These are phyloP conservation scores for Aegilops bicornis DNA, from an alignment of 176 grass and related monocot species.

Conservation along the genomic window DNA sequence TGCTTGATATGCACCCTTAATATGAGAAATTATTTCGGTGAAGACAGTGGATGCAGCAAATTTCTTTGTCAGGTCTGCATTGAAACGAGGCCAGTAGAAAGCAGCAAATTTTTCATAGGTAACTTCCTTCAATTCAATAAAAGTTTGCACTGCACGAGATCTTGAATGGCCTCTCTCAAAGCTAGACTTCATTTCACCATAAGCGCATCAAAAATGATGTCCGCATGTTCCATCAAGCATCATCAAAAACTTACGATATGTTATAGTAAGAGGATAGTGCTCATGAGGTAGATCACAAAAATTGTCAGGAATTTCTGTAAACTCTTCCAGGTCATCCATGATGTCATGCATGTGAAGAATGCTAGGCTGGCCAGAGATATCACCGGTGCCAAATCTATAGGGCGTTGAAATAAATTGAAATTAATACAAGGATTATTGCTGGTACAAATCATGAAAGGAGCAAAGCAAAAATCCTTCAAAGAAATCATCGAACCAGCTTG, in stretches of 20 bases:
- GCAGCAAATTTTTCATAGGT: conserved; percentile 69
- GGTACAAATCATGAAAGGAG: not conserved
- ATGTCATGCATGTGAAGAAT: conserved; percentile 65
- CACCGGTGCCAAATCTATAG: conserved; percentile 55
- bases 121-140: conserved; percentile 78
- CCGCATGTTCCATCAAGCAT: conserved; percentile 81
- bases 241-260: conserved; percentile 73
- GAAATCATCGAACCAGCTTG: not conserved
- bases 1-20: conserved; percentile 51
- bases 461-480: not conserved
- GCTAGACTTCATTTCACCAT: conserved; percentile 35
- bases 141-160: conserved; percentile 50
- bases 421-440: not conserved
- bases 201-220: conserved; percentile 69
- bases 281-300: not conserved
- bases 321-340: conserved; percentile 48
- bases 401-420: conserved; percentile 13
- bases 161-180: conserved; percentile 48
- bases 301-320: conserved; percentile 63
- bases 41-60: conserved; percentile 76
- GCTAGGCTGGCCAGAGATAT: conserved; percentile 20
- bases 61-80: conserved; percentile 56
- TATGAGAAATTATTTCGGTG: conserved; percentile 91
- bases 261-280: conserved; percentile 72
- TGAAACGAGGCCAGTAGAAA: conserved; percentile 84